Base-by-base conservation (phyloP, 2,329 filamentous ascomycete species). In the Cadophora sp. region DNA sequence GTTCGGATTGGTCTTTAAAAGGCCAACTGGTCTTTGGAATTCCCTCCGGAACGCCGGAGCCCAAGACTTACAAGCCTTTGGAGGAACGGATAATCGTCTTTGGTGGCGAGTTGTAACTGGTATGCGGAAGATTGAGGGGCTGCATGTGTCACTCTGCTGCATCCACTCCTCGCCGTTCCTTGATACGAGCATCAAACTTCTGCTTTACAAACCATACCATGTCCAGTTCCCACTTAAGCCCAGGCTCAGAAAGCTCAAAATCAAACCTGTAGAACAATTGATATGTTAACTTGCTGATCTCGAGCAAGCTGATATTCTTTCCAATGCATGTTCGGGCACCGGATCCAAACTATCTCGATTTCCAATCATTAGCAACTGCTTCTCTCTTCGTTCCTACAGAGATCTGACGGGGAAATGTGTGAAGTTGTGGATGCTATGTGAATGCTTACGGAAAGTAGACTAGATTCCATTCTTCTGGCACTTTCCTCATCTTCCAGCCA, bases 171-270 rank as follows among this genome's bases (percentile, higher is more conserved):
- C 14, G 37, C 37, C 37, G 37, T 40, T 3, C 12, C 37, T 40
- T 40, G 37, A 40, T 12, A 5, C 37, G 37, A 40, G 37, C 37
- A 40, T 16, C 3, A 12, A 40, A 40, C 12, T 40, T 77, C 64
- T 79, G 78, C 73, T 79, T 79, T 4, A 80, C 77, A 64, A 81
- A 81, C 79, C 79, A 81, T 65, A 76, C 75, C 67, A 79, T 80
- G 29, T 75, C 74, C 43, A 80, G 51, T 58, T 77, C 73, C 79
- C 79, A 80, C 63, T 80, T 75, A 66, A 76, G 71, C 14, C 66
- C 72, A n/a, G 73, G 75, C 53, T 78, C 73, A 14, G 76, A 77
- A 7, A 80, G 75, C 12, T 77, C 46, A 22, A 73, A 65, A 22
- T 68, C 43, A 27, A 67, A 80, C 7, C 77, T 74, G 1, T 74